Base-by-base conservation (phyloP, 2,329 filamentous ascomycete genomes). In the Berkeleyomyces rouxiae region DNA sequence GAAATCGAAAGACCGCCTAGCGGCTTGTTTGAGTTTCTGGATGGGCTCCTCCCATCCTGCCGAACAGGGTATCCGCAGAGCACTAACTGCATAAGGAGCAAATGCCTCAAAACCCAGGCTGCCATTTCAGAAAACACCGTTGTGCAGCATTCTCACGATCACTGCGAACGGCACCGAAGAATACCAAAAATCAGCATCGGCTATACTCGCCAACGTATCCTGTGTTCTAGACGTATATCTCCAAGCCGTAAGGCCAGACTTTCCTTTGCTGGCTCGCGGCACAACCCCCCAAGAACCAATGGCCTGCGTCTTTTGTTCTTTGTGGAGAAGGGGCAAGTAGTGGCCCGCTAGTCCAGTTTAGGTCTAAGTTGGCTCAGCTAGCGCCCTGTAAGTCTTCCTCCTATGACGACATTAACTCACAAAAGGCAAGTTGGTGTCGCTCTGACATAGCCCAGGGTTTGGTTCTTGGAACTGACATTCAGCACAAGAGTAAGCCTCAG, bases 341-440 rank as follows among this genome's bases (percentile, higher is more conserved):
- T 53, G 6, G 7, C 37, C 6, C 49, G 49, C 49, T 53, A 61
- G 37, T 43, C 49, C 37, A 39, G 6, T 46, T 49, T 44, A 16
- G 33, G 49, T 44, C 59, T 36, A 61, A 43, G 23, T 36, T 33
- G 13, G 49, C 23, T 7, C 49, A 53, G 49, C 49, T 53, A 53
- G 49, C 13, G 49, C 49, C 11, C 49, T 33, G 13, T 23, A 53
- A 33, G 49, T 33, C 23, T 53, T 2, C 23, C 23, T 16, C 16
- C 51, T 46, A 61, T 61, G 60, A 61, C 60, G 49, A 61, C 60
- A 61, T 49, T 57, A 51, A n/a, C 10, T 49, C 36, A 13, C 23
- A 16, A 46, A 51, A 10, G 40, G 11, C 23, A 36, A 7, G n/a
- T 55, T 47, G 23, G 33, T 53, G 23, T 53, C 13, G 1, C 10